These are phyloP conservation scores for Amanita pallidorosea DNA, from an alignment of 768 basidiomycete species.

Conservation along the genomic window DNA sequence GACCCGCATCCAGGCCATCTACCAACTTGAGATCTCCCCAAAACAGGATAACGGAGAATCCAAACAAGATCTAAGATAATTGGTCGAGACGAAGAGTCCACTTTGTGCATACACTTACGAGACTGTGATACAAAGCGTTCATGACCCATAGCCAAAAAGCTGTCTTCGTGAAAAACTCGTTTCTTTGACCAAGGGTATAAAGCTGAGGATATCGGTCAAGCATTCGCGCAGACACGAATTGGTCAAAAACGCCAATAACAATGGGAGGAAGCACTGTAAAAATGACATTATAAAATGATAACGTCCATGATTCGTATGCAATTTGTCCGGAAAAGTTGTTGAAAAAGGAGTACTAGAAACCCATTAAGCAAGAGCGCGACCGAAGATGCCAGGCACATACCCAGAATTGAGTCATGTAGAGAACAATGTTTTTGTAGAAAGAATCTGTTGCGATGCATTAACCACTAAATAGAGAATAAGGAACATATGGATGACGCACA, in stretches of 20 bases:
- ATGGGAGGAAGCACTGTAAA: conserved; percentile 95
- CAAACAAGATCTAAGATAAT: conserved; percentile 60
- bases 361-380: conserved; percentile 1
- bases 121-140: conserved; percentile 84
- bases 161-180: conserved; percentile 85
- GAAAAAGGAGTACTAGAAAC: conserved; percentile 84
- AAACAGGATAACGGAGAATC: conserved; percentile 82
- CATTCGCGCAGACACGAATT: conserved; percentile 95
- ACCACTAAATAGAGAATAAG: conserved; percentile 2
- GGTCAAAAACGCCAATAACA: conserved; percentile 97
- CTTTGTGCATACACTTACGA: conserved; percentile 38
- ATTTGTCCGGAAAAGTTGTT: conserved; percentile 99
- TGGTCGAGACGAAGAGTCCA: not conserved
- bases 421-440: conserved; percentile 97
- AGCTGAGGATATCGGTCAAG: conserved; percentile 95
- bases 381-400: conserved; percentile 28
- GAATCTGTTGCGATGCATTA: conserved; percentile 46
- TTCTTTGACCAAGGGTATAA: conserved; percentile 89
- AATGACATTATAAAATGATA: conserved; percentile 92
- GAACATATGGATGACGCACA: conserved; percentile 37
- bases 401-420: conserved; percentile 99
- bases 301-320: conserved; percentile 97
- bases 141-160: conserved; percentile 89
- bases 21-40: conserved; percentile 85
- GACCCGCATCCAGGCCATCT: conserved; percentile 77